These are phyloP conservation scores for Vigna reflexopilosa DNA, from an alignment of 306 rosid genomes.

Conservation along the genomic window DNA sequence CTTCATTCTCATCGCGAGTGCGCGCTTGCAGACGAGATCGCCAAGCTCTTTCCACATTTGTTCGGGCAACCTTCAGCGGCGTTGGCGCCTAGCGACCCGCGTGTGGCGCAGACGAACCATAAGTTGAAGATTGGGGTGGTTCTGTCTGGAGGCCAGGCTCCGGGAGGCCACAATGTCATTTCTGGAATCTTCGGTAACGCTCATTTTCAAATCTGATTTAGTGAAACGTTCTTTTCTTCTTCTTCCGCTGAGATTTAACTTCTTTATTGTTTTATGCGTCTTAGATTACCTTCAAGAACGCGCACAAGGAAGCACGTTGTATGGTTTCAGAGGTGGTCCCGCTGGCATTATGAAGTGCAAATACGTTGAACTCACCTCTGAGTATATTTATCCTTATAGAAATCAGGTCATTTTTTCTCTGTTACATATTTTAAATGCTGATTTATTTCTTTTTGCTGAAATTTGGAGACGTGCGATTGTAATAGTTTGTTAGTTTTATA, in stretches of 20 bases:
- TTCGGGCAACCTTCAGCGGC: slow-evolving; percentile 90
- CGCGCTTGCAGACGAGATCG: slow-evolving; percentile 73
- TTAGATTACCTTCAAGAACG: slow-evolving; percentile 91
- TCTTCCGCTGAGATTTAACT: background rate
- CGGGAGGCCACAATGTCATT: slow-evolving; percentile 98
- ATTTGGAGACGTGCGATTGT: background rate
- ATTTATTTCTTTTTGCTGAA: background rate
- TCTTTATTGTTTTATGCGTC: slow-evolving; percentile 2
- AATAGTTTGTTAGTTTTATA: background rate
- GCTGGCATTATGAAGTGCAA: slow-evolving; percentile 97
- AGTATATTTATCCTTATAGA: slow-evolving; percentile 86
- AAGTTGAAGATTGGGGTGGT: slow-evolving; percentile 94
- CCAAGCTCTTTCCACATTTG: slow-evolving; percentile 83
- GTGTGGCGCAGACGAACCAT: slow-evolving; percentile 35
- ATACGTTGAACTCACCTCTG: slow-evolving; percentile 75
- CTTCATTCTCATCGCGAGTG: background rate
- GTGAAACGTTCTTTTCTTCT: background rate
- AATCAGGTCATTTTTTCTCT: slow-evolving; percentile 68
- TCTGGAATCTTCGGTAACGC: slow-evolving; percentile 83
- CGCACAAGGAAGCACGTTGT: slow-evolving; percentile 79
- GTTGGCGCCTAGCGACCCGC: slow-evolving; percentile 59
- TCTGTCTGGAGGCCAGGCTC: slow-evolving; percentile 98
- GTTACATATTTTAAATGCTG: slow-evolving; percentile 11
- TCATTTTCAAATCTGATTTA: background rate
- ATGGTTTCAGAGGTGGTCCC: slow-evolving; percentile 96